A percentile compares a stretch with the other conserved stretches of the same genome.
phyloP scores from a whole-genome alignment of 2,329 filamentous ascomycete species.

The Alternaria longipes region DNA sequence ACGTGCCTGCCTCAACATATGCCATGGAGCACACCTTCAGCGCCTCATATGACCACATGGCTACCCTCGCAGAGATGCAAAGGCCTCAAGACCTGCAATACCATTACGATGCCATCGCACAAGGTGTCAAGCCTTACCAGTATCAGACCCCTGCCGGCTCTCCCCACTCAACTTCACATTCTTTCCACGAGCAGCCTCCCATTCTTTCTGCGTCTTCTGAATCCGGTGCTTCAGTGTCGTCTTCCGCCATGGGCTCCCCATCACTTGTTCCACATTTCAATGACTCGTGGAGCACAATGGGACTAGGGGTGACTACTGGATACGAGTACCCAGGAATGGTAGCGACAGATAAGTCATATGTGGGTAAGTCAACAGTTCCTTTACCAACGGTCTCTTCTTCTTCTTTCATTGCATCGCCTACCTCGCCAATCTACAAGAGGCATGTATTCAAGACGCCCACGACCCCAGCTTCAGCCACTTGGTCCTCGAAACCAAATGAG shows the following conservation, averaged over 20 bases:
- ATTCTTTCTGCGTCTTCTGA: slow-evolving; percentile 60
- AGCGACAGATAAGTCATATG: slow-evolving; percentile 57
- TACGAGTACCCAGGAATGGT: slow-evolving; percentile 63
- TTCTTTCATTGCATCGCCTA: slow-evolving; percentile 30
- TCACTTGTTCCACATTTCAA: slow-evolving; percentile 69
- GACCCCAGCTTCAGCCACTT: slow-evolving; percentile 50
- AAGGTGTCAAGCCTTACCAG: slow-evolving; percentile 49
- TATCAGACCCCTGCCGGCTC: slow-evolving; percentile 54
- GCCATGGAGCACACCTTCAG: slow-evolving; percentile 50
- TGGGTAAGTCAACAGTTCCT: slow-evolving; percentile 60
- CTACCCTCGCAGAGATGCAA: slow-evolving; percentile 43
- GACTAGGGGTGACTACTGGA: slow-evolving; percentile 67
- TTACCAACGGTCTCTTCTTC: slow-evolving; percentile 34
- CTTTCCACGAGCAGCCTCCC: slow-evolving; percentile 58
- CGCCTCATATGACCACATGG: slow-evolving; percentile 47
- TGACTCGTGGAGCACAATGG: slow-evolving; percentile 67
- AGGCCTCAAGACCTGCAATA: slow-evolving; percentile 50
- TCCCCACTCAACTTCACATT: slow-evolving; percentile 56
- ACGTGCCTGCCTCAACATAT: slow-evolving; percentile 39
- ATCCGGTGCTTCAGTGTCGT: slow-evolving; percentile 61
- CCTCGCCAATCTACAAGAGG: slow-evolving; percentile 19
- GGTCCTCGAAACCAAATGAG: slow-evolving; percentile 28
- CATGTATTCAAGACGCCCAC: slow-evolving; percentile 48
- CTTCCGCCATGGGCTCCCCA: slow-evolving; percentile 61
- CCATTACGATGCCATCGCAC: slow-evolving; percentile 47